These are phyloP conservation scores for Massariosphaeria phaeospora DNA, from an alignment of 495 filamentous ascomycete species.

Conservation along the genomic window DNA sequence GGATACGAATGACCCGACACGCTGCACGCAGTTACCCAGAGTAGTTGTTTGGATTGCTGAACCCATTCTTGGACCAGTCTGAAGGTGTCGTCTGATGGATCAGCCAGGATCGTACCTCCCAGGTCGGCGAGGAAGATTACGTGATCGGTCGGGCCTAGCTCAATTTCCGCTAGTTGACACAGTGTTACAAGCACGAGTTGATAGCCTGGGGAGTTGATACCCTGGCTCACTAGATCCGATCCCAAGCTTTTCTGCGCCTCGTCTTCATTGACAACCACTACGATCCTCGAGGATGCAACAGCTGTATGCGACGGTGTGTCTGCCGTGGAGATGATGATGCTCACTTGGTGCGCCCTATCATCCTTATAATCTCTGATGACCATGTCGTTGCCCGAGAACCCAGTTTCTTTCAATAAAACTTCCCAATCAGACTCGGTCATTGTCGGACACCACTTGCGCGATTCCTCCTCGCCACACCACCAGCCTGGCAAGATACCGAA, in stretches of 20 bases:
- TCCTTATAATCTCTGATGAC: not conserved
- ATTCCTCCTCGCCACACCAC: conserved; percentile 6
- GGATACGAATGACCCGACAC: not conserved
- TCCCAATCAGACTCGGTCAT: conserved; percentile 5
- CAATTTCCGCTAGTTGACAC: not conserved
- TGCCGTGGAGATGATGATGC: not conserved
- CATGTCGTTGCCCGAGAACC: not conserved
- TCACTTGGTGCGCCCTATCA: not conserved
- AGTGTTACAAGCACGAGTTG: not conserved
- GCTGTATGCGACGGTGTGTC: too few relatives aligned
- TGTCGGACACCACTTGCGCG: too few relatives aligned
- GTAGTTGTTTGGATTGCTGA: not conserved
- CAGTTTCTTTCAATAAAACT: not conserved
- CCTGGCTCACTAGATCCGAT: not conserved
- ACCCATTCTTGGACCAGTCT: not conserved
- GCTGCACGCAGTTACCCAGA: not conserved
- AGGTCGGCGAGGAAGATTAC: not conserved
- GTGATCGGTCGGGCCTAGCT: not conserved
- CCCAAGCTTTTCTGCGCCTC: not conserved
- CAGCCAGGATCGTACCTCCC: not conserved
- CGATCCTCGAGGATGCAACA: too few relatives aligned
- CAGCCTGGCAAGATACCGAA: conserved; percentile 10
- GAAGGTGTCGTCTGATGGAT: not conserved
- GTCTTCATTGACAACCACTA: not conserved
- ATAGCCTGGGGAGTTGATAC: not conserved